Conservation (phyloP, 2,329 filamentous ascomycete species). For the Microsporum audouinii region DNA sequence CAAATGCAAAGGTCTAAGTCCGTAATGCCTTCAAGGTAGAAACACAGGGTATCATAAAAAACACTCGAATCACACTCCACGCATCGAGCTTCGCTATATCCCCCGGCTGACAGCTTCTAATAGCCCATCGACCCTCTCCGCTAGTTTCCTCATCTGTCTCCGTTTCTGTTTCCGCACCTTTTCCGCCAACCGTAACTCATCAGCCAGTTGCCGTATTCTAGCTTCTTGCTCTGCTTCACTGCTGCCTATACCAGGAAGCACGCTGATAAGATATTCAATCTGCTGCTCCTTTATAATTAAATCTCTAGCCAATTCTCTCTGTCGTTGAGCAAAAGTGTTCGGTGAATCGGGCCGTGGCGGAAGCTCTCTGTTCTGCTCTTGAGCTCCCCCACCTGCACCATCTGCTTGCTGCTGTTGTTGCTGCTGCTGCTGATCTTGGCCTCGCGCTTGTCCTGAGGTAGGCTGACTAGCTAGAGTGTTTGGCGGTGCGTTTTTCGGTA, state of each 20-base stretch:
- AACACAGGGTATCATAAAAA: neutral
- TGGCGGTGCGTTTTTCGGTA: slow-evolving; percentile 30
- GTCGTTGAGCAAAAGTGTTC: slow-evolving; percentile 32
- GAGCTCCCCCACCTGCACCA: neutral
- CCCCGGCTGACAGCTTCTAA: slow-evolving; percentile 31
- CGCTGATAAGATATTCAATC: slow-evolving; percentile 39
- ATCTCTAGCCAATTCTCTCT: slow-evolving; percentile 39
- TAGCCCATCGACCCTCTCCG: slow-evolving; percentile 33
- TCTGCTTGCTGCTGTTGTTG: slow-evolving; percentile 10
- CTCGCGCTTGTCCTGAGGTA: slow-evolving; percentile 13
- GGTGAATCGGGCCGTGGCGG: slow-evolving; percentile 28
- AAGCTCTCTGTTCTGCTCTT: neutral
- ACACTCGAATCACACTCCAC: neutral
- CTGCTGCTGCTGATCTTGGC: slow-evolving; percentile 13
- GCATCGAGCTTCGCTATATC: neutral
- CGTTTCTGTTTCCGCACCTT: slow-evolving; percentile 32
- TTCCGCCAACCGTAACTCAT: slow-evolving; percentile 35
- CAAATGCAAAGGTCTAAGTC: too few relatives aligned
- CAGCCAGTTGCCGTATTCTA: slow-evolving; percentile 33
- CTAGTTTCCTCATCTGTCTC: slow-evolving; percentile 31
- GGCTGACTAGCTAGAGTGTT: slow-evolving; percentile 9
- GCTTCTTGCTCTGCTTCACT: slow-evolving; percentile 36
- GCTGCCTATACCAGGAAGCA: slow-evolving; percentile 36
- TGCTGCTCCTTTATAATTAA: slow-evolving; percentile 41
- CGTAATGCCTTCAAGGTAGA: neutral